Conservation (phyloP, 2,329 filamentous ascomycete species). For the Alternaria triticimaculans region DNA sequence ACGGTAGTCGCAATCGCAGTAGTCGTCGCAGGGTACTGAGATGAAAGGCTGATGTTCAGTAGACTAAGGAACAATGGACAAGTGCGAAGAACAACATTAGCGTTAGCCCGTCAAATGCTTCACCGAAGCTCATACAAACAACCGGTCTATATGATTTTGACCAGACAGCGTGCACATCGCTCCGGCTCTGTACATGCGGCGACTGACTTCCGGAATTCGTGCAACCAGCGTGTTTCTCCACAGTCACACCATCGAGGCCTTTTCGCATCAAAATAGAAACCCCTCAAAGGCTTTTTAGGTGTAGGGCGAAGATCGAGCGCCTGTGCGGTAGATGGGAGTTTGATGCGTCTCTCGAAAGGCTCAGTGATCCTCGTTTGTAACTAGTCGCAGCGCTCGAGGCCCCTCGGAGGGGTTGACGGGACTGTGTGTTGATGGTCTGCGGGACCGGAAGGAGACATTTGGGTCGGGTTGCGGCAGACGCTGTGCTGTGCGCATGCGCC, state of each 20-base stretch:
- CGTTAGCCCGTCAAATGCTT: background rate
- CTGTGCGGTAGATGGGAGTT: background rate
- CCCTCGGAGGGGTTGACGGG: background rate
- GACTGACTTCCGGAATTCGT: background rate
- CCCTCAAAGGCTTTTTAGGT: background rate
- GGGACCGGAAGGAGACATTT: background rate
- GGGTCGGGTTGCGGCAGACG: background rate
- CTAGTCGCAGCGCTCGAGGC: background rate
- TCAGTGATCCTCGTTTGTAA: background rate
- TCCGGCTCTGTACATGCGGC: background rate
- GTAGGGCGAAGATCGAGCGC: background rate
- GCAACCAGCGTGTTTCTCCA: conserved; percentile 10
- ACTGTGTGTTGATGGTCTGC: background rate
- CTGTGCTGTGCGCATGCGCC: background rate
- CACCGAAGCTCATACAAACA: background rate
- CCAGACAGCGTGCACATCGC: background rate
- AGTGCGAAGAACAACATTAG: background rate
- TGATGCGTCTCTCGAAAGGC: background rate
- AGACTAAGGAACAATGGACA: background rate
- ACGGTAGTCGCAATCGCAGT: background rate
- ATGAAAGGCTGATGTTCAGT: background rate
- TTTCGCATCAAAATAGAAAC: background rate
- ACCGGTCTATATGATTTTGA: background rate
- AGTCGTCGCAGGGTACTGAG: background rate
- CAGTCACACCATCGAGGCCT: conserved; percentile 4